phyloP scores from a whole-genome alignment of 2,329 filamentous ascomycete species.

The Helminthosporium solani region DNA sequence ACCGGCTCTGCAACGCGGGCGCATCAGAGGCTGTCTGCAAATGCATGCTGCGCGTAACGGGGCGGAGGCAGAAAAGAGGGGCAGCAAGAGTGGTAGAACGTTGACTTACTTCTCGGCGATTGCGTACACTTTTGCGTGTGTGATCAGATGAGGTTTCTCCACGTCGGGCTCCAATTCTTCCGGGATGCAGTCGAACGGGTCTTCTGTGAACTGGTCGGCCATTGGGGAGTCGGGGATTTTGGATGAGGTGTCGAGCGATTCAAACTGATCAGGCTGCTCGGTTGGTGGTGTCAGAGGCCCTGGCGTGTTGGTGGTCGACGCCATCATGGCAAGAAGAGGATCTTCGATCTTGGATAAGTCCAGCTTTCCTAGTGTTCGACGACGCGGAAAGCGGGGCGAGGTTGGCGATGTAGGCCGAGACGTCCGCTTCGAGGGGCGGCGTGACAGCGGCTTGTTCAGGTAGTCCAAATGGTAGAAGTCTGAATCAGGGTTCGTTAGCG shows the following conservation, averaged over 20 bases:
- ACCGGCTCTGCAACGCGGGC: constrained; percentile 25
- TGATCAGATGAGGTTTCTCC: constrained; percentile 46
- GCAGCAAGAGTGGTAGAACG: constrained; percentile 8
- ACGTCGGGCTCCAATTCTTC: constrained; percentile 39
- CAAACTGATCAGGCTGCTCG: constrained; percentile 22
- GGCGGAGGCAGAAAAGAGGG: too few species aligned
- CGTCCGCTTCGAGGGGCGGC: constrained; percentile 32
- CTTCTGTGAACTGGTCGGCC: constrained; percentile 36
- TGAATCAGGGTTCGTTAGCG: constrained; percentile 24
- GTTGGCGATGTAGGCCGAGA: constrained; percentile 22
- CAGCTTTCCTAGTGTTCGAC: constrained; percentile 24
- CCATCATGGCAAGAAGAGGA: constrained; percentile 38
- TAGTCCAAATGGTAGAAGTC: constrained; percentile 47
- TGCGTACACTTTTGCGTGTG: constrained; percentile 52
- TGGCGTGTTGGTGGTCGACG: constrained; percentile 22
- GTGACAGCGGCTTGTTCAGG: constrained; percentile 33
- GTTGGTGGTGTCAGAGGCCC: constrained; percentile 29
- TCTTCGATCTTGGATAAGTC: constrained; percentile 40
- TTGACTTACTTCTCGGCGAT: constrained; percentile 51
- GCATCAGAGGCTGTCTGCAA: constrained; percentile 9
- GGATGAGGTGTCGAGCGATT: constrained; percentile 21
- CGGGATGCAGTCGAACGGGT: constrained; percentile 29
- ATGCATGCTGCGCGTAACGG: too few species aligned
- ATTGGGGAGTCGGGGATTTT: constrained; percentile 36
- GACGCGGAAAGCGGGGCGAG: constrained; percentile 18